Percentiles rank a stretch among this genome's conserved stretches.
Conservation (phyloP, 2,329 filamentous ascomycete species). For the Pseudogymnoascus sp. region DNA sequence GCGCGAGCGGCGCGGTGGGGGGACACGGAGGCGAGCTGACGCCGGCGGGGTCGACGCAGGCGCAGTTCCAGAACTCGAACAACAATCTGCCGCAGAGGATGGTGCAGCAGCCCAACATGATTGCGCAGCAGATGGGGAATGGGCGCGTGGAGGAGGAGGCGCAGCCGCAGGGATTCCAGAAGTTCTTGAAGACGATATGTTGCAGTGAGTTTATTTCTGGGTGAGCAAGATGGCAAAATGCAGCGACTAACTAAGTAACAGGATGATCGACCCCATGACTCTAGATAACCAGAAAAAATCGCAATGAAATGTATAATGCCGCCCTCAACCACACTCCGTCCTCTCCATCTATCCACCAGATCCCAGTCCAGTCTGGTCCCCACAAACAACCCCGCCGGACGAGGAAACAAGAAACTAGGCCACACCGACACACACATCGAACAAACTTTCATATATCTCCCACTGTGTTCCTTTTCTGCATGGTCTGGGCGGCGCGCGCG, state of each 20-base stretch:
- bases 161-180: conserved; percentile 77
- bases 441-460: not conserved
- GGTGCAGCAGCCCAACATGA: conserved; percentile 52
- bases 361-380: not conserved
- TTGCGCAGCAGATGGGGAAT: conserved; percentile 46
- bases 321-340: not conserved
- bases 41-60: conserved; percentile 83
- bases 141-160: conserved; percentile 52
- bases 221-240: not conserved
- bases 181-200: conserved; percentile 87
- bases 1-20: conserved; percentile 63
- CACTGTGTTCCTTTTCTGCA: not conserved
- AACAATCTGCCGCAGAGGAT: conserved; percentile 68
- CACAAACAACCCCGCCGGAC: not conserved
- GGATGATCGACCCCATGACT: not conserved
- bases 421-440: not conserved
- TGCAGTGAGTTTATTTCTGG: conserved; percentile 56
- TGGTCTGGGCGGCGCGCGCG: not conserved
- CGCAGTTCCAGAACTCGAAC: conserved; percentile 93
- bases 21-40: conserved; percentile 69
- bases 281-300: not conserved
- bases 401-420: not conserved
- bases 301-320: not conserved
- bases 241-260: not conserved
- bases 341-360: not conserved